Percentiles rank a stretch among this genome's conserved stretches.
These are phyloP conservation scores for Peronosclerospora sorghi DNA, from an alignment of 352 stramenopile genomes.

Conservation along the genomic window DNA sequence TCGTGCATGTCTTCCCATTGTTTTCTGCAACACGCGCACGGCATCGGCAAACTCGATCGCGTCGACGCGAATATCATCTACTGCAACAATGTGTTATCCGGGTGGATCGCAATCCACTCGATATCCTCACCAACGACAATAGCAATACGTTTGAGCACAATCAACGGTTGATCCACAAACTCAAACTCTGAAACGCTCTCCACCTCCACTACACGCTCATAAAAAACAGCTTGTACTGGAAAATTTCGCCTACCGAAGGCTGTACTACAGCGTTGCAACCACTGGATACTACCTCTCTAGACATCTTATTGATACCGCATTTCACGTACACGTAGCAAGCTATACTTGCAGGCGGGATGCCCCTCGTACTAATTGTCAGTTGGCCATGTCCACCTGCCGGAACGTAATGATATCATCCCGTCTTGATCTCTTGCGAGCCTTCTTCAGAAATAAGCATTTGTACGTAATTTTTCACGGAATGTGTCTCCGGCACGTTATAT, in stretches of 20 bases:
- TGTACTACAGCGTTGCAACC: constrained; percentile 79
- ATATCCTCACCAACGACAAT: constrained; percentile 66
- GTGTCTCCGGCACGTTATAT: constrained; percentile 63
- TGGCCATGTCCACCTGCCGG: constrained; percentile 48
- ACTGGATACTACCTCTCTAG: constrained; percentile 67
- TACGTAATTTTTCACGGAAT: constrained; percentile 82
- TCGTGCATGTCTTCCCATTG: constrained; percentile 79
- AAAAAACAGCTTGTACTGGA: constrained; percentile 84
- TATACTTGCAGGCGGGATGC: constrained; percentile 47
- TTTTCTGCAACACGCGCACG: constrained; percentile 74
- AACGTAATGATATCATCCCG: constrained; percentile 68
- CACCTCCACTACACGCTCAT: constrained; percentile 81
- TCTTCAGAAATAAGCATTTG: constrained; percentile 72
- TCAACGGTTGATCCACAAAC: constrained; percentile 78
- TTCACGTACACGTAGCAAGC: constrained; percentile 83
- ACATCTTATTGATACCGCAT: constrained; percentile 81
- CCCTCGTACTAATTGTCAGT: constrained; percentile 69
- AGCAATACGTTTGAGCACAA: constrained; percentile 78
- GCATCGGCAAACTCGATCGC: constrained; percentile 71
- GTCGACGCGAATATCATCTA: constrained; percentile 81
- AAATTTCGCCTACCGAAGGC: constrained; percentile 75
- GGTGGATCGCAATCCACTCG: constrained; percentile 66
- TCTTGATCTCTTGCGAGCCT: constrained; percentile 61
- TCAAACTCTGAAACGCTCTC: constrained; percentile 81
- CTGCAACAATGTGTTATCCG: constrained; percentile 81